Percentiles rank a stretch among this genome's conserved stretches.
These are phyloP conservation scores for Vaucheria bursata DNA, from an alignment of 352 stramenopile genomes.

Conservation along the genomic window DNA sequence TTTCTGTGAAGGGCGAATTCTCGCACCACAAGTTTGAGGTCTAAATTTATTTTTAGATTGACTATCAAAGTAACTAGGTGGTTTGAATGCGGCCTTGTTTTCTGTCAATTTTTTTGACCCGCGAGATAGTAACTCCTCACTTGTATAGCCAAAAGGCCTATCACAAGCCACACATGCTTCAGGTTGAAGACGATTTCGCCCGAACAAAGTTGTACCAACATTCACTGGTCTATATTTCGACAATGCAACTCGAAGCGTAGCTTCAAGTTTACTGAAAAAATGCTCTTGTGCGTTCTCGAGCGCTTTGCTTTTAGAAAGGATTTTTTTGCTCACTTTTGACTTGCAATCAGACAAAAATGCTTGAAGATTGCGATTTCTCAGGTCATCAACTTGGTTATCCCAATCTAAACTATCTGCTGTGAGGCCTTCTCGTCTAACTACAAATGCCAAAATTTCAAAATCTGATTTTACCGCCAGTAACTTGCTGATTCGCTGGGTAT, in stretches of 20 bases:
- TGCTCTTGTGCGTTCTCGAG: not conserved
- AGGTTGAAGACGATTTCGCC: constrained; percentile 24
- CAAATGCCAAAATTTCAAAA: constrained; percentile 47
- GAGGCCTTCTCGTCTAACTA: constrained; percentile 28
- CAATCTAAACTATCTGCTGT: constrained; percentile 32
- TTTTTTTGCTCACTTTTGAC: constrained; percentile 12
- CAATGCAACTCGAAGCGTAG: constrained; percentile 25
- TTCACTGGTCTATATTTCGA: constrained; percentile 47
- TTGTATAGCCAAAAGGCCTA: constrained; percentile 36
- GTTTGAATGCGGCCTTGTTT: no score
- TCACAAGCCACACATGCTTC: constrained; percentile 50
- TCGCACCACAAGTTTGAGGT: no score
- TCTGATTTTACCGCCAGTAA: constrained; percentile 47
- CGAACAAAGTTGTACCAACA: constrained; percentile 43
- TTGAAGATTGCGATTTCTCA: constrained; percentile 18
- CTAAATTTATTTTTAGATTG: no score
- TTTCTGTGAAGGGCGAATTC: no score
- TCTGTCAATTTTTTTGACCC: no score
- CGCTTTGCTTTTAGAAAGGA: not conserved
- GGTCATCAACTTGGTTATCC: constrained; percentile 37
- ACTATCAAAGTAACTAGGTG: no score
- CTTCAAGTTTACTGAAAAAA: not conserved
- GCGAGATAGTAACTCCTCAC: not conserved
- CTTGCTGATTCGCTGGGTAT: constrained; percentile 50
- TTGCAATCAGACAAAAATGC: constrained; percentile 17